Conservation (phyloP, 768 basidiomycete species). For the Lactarius hengduanensis region DNA sequence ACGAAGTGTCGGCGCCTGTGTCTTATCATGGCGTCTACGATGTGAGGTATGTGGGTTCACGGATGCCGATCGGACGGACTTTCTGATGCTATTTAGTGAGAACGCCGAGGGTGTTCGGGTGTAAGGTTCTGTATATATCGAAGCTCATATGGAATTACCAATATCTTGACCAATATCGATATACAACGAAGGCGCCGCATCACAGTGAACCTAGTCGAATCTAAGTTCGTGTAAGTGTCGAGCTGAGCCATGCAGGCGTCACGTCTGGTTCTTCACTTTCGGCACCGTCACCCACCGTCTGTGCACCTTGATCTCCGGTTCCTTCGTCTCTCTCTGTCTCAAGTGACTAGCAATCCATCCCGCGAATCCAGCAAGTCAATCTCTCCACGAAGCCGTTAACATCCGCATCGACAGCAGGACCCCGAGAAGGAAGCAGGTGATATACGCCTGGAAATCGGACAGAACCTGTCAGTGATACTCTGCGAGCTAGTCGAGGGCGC, state of each 20-base stretch:
- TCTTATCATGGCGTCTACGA: no score
- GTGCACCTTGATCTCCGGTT: conserved; percentile 49
- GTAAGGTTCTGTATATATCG: not conserved
- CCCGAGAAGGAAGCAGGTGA: conserved; percentile 58
- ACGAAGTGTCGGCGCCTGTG: no score
- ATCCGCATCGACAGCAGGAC: conserved; percentile 54
- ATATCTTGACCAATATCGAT: not conserved
- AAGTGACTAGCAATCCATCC: conserved; percentile 73
- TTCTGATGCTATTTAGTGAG: no score
- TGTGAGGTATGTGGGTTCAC: no score
- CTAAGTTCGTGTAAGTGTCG: not conserved
- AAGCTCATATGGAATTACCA: not conserved
- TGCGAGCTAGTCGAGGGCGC: conserved; percentile 68
- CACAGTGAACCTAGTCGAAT: not conserved
- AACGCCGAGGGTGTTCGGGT: no score
- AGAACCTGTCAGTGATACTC: conserved; percentile 51
- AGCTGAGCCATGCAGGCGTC: conserved; percentile 1
- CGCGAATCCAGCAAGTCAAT: conserved; percentile 56
- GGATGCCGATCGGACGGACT: no score
- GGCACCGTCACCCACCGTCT: not conserved
- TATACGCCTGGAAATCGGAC: conserved; percentile 46
- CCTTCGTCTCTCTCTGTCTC: conserved; percentile 59
- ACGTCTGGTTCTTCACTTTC: not conserved
- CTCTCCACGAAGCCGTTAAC: conserved; percentile 59
- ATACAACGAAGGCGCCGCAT: not conserved